phyloP scores from a whole-genome alignment of 2,329 filamentous ascomycete genomes.

The Ophiostoma montium region DNA sequence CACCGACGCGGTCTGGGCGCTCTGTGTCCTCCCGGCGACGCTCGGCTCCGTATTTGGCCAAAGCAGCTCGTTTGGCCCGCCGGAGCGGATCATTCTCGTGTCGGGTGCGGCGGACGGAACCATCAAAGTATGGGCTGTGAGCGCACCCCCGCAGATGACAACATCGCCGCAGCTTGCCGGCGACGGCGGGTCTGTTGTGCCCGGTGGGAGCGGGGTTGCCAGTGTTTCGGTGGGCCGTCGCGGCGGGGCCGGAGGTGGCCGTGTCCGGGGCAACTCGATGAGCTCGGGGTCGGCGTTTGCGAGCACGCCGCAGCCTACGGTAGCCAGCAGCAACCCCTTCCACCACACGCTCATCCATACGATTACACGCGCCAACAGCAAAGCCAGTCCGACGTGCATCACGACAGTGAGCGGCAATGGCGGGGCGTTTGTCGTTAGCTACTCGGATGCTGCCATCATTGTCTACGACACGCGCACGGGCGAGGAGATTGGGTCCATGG shows the following conservation, averaged over 20 bases:
- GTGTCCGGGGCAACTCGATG: constrained; percentile 79
- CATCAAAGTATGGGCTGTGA: constrained; percentile 89
- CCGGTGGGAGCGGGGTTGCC: background rate
- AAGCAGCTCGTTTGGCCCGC: constrained; percentile 57
- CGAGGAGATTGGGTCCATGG: constrained; percentile 86
- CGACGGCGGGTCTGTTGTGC: background rate
- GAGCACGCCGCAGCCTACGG: constrained; percentile 75
- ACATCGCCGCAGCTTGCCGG: constrained; percentile 30
- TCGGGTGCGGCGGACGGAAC: constrained; percentile 85
- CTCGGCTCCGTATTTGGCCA: constrained; percentile 69
- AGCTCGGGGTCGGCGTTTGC: constrained; percentile 89
- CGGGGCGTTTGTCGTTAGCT: constrained; percentile 85
- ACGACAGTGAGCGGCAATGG: constrained; percentile 72
- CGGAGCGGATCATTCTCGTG: constrained; percentile 78
- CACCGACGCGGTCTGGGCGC: constrained; percentile 88
- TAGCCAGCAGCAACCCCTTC: constrained; percentile 75
- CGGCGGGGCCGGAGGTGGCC: constrained; percentile 45
- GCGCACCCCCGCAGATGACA: constrained; percentile 71
- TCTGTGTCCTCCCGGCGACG: constrained; percentile 81
- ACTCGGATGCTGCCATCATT: constrained; percentile 76
- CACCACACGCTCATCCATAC: constrained; percentile 78
- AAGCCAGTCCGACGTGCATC: constrained; percentile 78
- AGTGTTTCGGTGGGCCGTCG: constrained; percentile 36
- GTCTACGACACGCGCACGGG: constrained; percentile 87
- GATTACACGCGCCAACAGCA: constrained; percentile 54